Conservation (phyloP, 805 yeast genomes). For the Candida lessepsii region DNA sequence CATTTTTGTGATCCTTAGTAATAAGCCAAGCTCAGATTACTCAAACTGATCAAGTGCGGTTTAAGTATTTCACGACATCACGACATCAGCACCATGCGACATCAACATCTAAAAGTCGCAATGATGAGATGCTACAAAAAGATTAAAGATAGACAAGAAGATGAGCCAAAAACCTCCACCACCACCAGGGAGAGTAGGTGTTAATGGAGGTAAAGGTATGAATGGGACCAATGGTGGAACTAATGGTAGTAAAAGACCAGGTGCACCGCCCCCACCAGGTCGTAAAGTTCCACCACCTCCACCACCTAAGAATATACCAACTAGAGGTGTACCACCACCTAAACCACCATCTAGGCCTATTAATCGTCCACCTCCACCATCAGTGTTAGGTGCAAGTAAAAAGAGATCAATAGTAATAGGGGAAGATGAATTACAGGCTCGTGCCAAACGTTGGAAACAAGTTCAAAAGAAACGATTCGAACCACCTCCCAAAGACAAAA, state of each 20-base stretch:
- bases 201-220: not conserved
- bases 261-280: conserved; percentile 34
- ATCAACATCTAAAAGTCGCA: not conserved
- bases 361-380: conserved; percentile 21
- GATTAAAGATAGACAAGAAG: not conserved
- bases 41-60: too few species aligned
- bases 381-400: conserved; percentile 11
- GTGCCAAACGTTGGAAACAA: conserved; percentile 59
- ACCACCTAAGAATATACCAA: conserved; percentile 14
- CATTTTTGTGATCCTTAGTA: too few species aligned
- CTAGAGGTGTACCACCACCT: conserved; percentile 17
- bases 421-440: conserved; percentile 34
- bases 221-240: conserved; percentile 6
- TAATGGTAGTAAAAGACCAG: conserved; percentile 12
- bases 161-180: conserved; percentile 13
- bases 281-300: conserved; percentile 22
- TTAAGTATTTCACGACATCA: conserved; percentile 1
- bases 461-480: conserved; percentile 58
- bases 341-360: conserved; percentile 11
- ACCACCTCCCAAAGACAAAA: conserved; percentile 21
- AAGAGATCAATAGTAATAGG: conserved; percentile 28
- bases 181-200: conserved; percentile 6
- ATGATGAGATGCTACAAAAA: not conserved
- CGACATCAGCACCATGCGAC: not conserved
- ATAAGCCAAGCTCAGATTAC: too few species aligned